Percentiles rank a stretch among this genome's conserved stretches.
phyloP scores from a whole-genome alignment of 805 yeast species.

The Ogataea allantospora region DNA sequence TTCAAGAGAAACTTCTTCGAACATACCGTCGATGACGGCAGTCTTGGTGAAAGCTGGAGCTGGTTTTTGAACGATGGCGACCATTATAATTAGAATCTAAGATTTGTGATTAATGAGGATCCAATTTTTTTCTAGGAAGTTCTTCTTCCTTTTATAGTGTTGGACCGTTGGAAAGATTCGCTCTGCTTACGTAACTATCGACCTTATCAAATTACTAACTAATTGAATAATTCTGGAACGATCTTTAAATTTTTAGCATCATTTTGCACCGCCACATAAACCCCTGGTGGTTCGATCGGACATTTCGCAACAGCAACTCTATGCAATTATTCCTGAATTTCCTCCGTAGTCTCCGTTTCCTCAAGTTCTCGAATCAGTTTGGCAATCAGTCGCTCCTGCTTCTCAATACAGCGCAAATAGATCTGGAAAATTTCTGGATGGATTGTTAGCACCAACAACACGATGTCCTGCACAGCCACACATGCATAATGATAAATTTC shows the following conservation, averaged over 20 bases:
- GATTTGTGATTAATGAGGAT: not conserved
- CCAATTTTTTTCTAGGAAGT: slow-evolving; percentile 2
- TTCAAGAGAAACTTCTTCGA: slow-evolving; percentile 93
- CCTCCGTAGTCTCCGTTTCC: not conserved
- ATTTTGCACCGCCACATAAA: slow-evolving; percentile 9
- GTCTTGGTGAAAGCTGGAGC: slow-evolving; percentile 96
- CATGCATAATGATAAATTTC: slow-evolving; percentile 4
- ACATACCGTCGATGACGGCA: slow-evolving; percentile 94
- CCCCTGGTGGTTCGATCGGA: not conserved
- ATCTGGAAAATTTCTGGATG: slow-evolving; percentile 20
- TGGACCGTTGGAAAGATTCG: not conserved
- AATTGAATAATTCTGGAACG: slow-evolving; percentile 16
- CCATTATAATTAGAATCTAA: slow-evolving; percentile 51
- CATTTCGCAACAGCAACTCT: too few species aligned
- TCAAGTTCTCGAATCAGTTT: slow-evolving; percentile 3
- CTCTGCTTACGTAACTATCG: slow-evolving; percentile 10
- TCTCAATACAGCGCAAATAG: slow-evolving; percentile 16
- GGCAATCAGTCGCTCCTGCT: slow-evolving; percentile 1
- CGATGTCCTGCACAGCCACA: slow-evolving; percentile 19
- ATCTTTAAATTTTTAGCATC: slow-evolving; percentile 1
- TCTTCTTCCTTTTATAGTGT: slow-evolving; percentile 7
- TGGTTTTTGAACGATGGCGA: slow-evolving; percentile 86
- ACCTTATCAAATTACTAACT: slow-evolving; percentile 17
- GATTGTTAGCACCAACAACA: slow-evolving; percentile 18
- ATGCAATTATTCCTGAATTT: not conserved